These are phyloP conservation scores for Pleurotus tuber-regium DNA, from an alignment of 768 basidiomycete species.

Conservation along the genomic window DNA sequence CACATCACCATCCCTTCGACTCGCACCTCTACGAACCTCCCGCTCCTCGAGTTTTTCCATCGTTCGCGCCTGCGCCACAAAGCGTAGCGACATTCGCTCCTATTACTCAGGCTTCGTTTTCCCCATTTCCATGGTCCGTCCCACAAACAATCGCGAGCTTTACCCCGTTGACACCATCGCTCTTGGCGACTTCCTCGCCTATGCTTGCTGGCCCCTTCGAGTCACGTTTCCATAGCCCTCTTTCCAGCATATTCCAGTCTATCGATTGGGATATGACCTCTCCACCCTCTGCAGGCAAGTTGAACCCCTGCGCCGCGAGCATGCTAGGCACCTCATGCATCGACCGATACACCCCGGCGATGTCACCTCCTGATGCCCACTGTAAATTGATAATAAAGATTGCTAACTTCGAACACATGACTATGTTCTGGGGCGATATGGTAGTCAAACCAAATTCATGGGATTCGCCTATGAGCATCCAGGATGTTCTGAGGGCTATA, in stretches of 20 bases:
- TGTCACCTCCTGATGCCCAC: background rate
- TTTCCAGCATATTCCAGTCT: background rate
- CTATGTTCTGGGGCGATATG: constrained; percentile 1
- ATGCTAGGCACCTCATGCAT: background rate
- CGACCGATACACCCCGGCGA: background rate
- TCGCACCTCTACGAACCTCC: background rate
- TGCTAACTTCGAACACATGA: constrained; percentile 2
- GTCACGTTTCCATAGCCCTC: background rate
- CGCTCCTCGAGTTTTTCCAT: background rate
- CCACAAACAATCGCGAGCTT: background rate
- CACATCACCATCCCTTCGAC: background rate
- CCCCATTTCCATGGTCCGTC: background rate
- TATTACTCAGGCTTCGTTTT: background rate
- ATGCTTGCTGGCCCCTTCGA: background rate
- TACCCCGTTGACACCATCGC: background rate
- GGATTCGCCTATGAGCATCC: background rate
- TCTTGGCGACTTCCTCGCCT: background rate
- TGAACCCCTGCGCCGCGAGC: background rate
- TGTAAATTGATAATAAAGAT: background rate
- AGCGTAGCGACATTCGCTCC: background rate
- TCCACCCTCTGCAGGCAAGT: background rate
- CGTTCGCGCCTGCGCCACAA: background rate
- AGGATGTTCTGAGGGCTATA: background rate
- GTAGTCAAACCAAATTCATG: background rate
- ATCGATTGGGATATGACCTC: constrained; percentile 7